Evolutionary conservation across 78 protist genomes (phyloP).

Genomic region (Andalucia godoyi): DNA sequence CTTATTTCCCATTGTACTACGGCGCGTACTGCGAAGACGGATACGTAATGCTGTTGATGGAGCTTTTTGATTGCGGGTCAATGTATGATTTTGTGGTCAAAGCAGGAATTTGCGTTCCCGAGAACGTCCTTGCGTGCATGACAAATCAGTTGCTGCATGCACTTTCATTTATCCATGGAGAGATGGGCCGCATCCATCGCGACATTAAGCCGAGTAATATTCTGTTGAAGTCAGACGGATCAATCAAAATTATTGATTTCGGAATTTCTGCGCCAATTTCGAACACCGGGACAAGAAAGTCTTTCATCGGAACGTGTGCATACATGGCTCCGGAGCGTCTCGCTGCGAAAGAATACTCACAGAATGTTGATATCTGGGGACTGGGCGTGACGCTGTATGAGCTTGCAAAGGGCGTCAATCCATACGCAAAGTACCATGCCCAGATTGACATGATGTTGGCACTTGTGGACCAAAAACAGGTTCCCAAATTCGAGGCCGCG

Average conservation of each 20-base stretch:
- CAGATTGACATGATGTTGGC: too few species aligned
- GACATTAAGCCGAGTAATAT: slow-evolving; percentile 72
- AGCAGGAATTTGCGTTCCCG: background rate
- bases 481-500: too few species aligned
- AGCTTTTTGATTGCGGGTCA: too few species aligned
- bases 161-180: slow-evolving; percentile 15
- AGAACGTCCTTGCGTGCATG: background rate
- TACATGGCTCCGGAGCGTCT: slow-evolving; percentile 84
- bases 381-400: slow-evolving; percentile 45
- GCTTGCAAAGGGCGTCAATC: too few species aligned
- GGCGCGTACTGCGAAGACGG: too few species aligned
- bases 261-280: slow-evolving; percentile 37
- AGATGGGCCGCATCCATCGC: too few species aligned
- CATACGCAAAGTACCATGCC: too few species aligned
- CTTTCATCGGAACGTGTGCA: slow-evolving; percentile 58
- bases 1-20: too few species aligned
- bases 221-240: slow-evolving; percentile 29
- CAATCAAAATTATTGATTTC: slow-evolving; percentile 52
- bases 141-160: slow-evolving; percentile 6
- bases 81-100: too few species aligned
- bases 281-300: slow-evolving; percentile 13
- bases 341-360: background rate
- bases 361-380: slow-evolving; percentile 29
- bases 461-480: too few species aligned
- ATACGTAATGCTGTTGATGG: too few species aligned